Evolutionary conservation across 2,329 filamentous ascomycete species (phyloP).

Genomic region (Albifimbria verrucaria): DNA sequence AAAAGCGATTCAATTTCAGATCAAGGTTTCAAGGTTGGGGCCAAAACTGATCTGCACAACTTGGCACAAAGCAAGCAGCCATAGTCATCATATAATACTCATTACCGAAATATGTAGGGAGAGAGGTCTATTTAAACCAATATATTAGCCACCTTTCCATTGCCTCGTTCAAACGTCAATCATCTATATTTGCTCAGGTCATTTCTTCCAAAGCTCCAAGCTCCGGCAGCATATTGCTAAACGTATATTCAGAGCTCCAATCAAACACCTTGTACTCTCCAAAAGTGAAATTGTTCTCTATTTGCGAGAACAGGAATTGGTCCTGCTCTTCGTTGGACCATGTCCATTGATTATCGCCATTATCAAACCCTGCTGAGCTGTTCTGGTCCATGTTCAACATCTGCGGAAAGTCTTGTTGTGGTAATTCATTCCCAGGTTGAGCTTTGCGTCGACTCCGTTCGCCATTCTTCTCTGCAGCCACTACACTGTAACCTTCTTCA

Average conservation of each 20-base stretch:
- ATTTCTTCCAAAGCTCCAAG: neutral
- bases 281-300: slow-evolving; percentile 13
- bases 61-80: slow-evolving; percentile 10
- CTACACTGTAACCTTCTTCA: neutral
- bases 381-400: neutral
- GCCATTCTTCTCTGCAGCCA: neutral
- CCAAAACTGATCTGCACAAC: slow-evolving; percentile 4
- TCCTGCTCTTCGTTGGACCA: slow-evolving; percentile 14
- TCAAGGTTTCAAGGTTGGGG: slow-evolving; percentile 6
- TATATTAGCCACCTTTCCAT: too few relatives aligned
- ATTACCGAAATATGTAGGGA: neutral
- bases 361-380: neutral
- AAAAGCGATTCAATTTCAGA: slow-evolving; percentile 1
- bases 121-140: neutral
- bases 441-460: neutral
- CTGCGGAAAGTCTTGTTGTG: neutral
- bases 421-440: neutral
- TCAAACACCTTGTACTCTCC: slow-evolving; percentile 5
- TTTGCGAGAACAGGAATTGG: slow-evolving; percentile 16
- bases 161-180: too few relatives aligned
- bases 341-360: slow-evolving; percentile 5
- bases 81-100: neutral
- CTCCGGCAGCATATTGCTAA: neutral
- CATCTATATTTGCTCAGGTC: too few relatives aligned
- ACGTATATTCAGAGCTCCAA: neutral